phyloP scores from a whole-genome alignment of 2,329 filamentous ascomycete species.

The Cladosporium austrohemisphaericum region DNA sequence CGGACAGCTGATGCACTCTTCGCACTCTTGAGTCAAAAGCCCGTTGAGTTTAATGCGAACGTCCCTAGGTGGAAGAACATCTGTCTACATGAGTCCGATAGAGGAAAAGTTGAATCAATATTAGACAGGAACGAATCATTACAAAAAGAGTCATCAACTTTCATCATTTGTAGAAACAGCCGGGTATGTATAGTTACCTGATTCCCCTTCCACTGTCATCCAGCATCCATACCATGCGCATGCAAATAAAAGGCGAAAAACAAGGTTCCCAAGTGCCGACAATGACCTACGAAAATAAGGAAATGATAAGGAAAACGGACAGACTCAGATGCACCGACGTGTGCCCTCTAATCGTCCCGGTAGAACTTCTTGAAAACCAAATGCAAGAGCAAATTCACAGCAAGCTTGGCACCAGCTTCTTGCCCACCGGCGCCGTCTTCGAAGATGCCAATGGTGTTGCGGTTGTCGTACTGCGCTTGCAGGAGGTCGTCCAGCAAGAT shows the following conservation, averaged over 20 bases:
- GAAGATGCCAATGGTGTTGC: slow-evolving; percentile 94
- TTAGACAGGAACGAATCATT: not conserved
- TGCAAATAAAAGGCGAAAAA: not conserved
- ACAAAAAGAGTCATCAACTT: slow-evolving; percentile 14
- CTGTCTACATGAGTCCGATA: no score
- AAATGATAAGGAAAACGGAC: not conserved
- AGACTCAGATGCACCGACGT: not conserved
- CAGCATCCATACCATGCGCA: not conserved
- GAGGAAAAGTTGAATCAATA: no score
- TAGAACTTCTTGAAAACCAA: slow-evolving; percentile 99
- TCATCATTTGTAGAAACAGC: slow-evolving; percentile 13
- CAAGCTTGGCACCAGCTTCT: slow-evolving; percentile 64
- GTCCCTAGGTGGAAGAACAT: no score
- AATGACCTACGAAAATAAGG: not conserved
- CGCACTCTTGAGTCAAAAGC: no score
- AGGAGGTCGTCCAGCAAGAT: slow-evolving; percentile 89
- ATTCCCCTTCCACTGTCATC: not conserved
- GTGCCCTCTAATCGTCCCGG: slow-evolving; percentile 34
- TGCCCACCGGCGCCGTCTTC: slow-evolving; percentile 37
- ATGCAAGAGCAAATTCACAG: slow-evolving; percentile 95
- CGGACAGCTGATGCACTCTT: no score
- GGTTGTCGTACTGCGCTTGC: slow-evolving; percentile 95
- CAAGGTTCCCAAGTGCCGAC: not conserved
- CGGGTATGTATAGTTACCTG: not conserved
- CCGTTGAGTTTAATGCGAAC: no score